These are phyloP conservation scores for Pythium brassicae DNA, from an alignment of 352 stramenopile genomes.

Conservation along the genomic window DNA sequence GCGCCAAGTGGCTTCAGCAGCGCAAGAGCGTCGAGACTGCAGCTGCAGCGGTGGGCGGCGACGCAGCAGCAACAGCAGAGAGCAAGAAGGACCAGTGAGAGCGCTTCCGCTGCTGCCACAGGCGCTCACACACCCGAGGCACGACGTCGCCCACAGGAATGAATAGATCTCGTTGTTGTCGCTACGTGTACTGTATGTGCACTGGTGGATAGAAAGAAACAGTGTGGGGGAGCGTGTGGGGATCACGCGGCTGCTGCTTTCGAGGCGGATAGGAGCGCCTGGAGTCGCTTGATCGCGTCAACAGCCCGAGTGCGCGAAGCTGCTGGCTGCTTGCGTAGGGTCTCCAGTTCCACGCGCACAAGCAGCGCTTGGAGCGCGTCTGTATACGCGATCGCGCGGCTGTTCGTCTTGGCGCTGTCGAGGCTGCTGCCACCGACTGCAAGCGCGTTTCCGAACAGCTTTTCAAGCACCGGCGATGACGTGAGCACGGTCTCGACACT, in stretches of 20 bases:
- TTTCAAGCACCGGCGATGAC: neutral
- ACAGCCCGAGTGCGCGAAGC: neutral
- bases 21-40: neutral
- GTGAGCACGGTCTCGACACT: conserved; percentile 6
- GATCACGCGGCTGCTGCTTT: conserved; percentile 5
- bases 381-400: neutral
- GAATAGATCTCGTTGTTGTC: no score
- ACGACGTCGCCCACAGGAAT: no score
- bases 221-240: no score
- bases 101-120: neutral
- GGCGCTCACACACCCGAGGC: no score
- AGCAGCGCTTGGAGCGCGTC: conserved; percentile 5
- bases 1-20: conserved; percentile 59
- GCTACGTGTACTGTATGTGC: neutral
- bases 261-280: conserved; percentile 3
- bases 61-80: conserved; percentile 17
- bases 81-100: conserved; percentile 20
- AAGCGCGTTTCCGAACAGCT: neutral
- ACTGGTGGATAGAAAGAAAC: no score
- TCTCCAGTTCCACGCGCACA: no score
- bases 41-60: conserved; percentile 15
- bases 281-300: conserved; percentile 1
- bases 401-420: neutral
- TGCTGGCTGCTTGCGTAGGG: no score
- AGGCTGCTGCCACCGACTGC: neutral